Base-by-base conservation (phyloP, 2,329 filamentous ascomycete species). In the Fusarium circinatum region DNA sequence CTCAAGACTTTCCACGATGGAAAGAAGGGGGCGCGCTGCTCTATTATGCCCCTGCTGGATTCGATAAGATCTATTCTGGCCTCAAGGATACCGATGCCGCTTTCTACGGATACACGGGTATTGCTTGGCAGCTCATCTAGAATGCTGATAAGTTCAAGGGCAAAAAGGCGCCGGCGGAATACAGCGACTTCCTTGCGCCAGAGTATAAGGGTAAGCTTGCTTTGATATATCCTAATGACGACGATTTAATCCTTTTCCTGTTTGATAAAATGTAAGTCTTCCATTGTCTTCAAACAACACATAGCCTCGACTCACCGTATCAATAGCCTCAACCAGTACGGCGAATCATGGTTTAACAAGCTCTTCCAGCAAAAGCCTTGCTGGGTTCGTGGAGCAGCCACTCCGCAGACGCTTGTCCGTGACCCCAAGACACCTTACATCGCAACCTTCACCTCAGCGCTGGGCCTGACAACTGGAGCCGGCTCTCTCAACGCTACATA, bases 381-480 rank as follows among this genome's bases (percentile, higher is more conserved):
- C 20, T 48, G 45, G 45, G 26, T 30, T 22, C 45, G 45, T 4
- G 45, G 45, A 8, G 13, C 45, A 30, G 45, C 45, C 2, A 48
- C 45, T 5, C 45, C 45, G 0, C 45, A 30, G 6, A 30, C 45
- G 5, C 45, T 48, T 11, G 45, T 28, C 6, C 20, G 45, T 3
- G 3, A 48, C 45, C 14, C 45, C 26, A 22, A 48, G 45, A 48
- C 45, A 8, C 45, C 45, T 22, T 48, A 48, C 20, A 14, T 30
- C 3, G 45, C 28, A n/a, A 48, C 45, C 7, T 48, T 48, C 28
- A 48, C 45, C 13, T 48, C 45, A 9, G 14, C 14, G 0, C 0
- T 48, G 0, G 28, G 45, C 20, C 0, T 48, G 1, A 8, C 45
- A n/a, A 30, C 45, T 6, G 45, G 26, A 4, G 28, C 45, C 0